A percentile compares a stretch with the other conserved stretches of the same genome.
These are phyloP conservation scores for Tylopilus plumbeoviolaceoides DNA, from an alignment of 768 basidiomycete species.

Conservation along the genomic window DNA sequence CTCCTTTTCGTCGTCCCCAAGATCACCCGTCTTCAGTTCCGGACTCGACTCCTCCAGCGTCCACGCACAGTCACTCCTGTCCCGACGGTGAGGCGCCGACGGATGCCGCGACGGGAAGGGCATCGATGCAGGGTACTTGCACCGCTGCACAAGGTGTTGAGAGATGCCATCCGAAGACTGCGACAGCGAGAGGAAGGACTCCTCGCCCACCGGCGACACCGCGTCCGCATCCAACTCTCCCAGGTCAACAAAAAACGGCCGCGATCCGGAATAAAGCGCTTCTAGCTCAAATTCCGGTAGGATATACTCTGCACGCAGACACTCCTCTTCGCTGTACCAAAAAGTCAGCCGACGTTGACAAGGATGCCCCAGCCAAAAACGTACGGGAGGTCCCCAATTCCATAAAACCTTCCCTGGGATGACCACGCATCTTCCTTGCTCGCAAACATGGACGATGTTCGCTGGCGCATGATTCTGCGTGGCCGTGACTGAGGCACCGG, in stretches of 20 bases:
- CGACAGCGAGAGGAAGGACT: conserved; percentile 41
- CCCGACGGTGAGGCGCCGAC: conserved; percentile 18
- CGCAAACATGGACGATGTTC: conserved; percentile 17
- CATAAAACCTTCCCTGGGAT: background rate
- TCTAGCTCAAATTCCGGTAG: conserved; percentile 28
- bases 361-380: background rate
- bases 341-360: background rate
- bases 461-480: conserved; percentile 1
- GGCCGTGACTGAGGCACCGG: background rate
- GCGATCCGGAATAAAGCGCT: conserved; percentile 39
- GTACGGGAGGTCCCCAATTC: conserved; percentile 10
- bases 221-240: conserved; percentile 22
- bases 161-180: conserved; percentile 30
- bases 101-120: conserved; percentile 31
- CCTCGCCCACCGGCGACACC: conserved; percentile 29
- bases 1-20: conserved; percentile 31
- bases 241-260: conserved; percentile 43
- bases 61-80: conserved; percentile 34
- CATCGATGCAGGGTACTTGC: conserved; percentile 30
- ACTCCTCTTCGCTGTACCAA: conserved; percentile 6
- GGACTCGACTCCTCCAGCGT: conserved; percentile 38
- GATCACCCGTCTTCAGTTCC: conserved; percentile 22
- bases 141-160: conserved; percentile 19
- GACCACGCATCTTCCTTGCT: conserved; percentile 13
- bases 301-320: background rate